A percentile compares a stretch with the other conserved stretches of the same genome.
Conservation (phyloP, 83 land plant genomes). For the Diphasiastrum complanatum region DNA sequence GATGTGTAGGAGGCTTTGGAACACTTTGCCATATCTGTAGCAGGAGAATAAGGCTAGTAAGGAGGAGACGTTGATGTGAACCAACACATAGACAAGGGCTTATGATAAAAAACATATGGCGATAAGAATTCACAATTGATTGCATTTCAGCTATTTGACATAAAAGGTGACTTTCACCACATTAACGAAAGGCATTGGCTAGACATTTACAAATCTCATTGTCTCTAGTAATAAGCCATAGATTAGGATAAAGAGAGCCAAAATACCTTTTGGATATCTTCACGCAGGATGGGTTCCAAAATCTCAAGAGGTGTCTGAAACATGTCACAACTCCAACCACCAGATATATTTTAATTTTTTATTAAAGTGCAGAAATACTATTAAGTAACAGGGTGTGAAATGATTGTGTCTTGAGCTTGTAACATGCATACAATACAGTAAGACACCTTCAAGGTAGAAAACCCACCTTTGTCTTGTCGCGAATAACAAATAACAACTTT, state of each 20-base stretch:
- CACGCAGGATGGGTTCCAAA: slow-evolving; percentile 66
- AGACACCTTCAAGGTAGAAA: slow-evolving; percentile 18
- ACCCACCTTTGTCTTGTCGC: slow-evolving; percentile 81
- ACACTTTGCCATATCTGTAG: slow-evolving; percentile 79
- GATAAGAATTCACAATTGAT: not conserved
- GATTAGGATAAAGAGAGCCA: too few relatives aligned
- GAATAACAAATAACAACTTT: slow-evolving; percentile 83
- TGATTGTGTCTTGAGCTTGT: not conserved
- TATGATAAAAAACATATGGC: slow-evolving; percentile 1
- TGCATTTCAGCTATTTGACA: not conserved
- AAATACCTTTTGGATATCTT: slow-evolving; percentile 74
- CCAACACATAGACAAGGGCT: slow-evolving; percentile 1
- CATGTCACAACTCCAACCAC: not conserved
- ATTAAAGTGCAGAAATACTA: too few relatives aligned
- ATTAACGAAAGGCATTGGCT: not conserved
- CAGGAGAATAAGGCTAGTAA: not conserved
- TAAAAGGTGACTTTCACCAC: not conserved
- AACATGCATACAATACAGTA: slow-evolving; percentile 18
- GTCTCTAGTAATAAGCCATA: too few relatives aligned
- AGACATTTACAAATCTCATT: too few relatives aligned
- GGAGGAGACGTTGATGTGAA: too few relatives aligned
- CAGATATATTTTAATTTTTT: not conserved
- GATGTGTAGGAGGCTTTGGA: slow-evolving; percentile 50
- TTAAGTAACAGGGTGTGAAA: too few relatives aligned
- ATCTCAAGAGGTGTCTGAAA: slow-evolving; percentile 71